Evolutionary conservation across 441 rosid species (phyloP).

Genomic region (Capsella rubella): DNA sequence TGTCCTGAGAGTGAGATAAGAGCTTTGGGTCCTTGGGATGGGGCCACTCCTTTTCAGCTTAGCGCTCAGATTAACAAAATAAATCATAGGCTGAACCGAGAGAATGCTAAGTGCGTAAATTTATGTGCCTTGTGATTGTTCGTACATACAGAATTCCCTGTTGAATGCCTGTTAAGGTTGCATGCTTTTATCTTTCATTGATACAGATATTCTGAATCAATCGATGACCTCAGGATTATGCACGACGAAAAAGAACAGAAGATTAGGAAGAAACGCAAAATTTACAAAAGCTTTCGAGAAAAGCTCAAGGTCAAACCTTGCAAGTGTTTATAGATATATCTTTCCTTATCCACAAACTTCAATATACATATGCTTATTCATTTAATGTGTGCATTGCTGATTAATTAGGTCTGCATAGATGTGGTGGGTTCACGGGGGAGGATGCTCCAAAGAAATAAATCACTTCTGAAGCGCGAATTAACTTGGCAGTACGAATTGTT

Average conservation of each 20-base stretch:
- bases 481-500: slow-evolving; percentile 69
- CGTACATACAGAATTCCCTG: neutral
- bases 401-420: slow-evolving; percentile 54
- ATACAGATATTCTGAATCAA: slow-evolving; percentile 83
- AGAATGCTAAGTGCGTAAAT: slow-evolving; percentile 68
- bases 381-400: slow-evolving; percentile 12
- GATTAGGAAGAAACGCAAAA: slow-evolving; percentile 65
- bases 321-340: neutral
- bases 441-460: slow-evolving; percentile 68
- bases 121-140: slow-evolving; percentile 13
- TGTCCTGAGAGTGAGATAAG: slow-evolving; percentile 85
- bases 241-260: slow-evolving; percentile 68
- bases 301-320: slow-evolving; percentile 63
- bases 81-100: slow-evolving; percentile 75
- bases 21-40: slow-evolving; percentile 81
- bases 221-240: slow-evolving; percentile 79
- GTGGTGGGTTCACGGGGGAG: slow-evolving; percentile 59
- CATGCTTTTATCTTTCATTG: slow-evolving; percentile 24
- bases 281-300: slow-evolving; percentile 61
- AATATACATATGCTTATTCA: neutral
- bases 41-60: slow-evolving; percentile 79
- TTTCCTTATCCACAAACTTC: neutral
- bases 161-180: slow-evolving; percentile 18
- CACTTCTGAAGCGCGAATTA: slow-evolving; percentile 58
- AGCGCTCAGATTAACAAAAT: slow-evolving; percentile 69